These are phyloP conservation scores for Porphyra umbilicalis DNA, from an alignment of 31 red algal species.

Conservation along the genomic window DNA sequence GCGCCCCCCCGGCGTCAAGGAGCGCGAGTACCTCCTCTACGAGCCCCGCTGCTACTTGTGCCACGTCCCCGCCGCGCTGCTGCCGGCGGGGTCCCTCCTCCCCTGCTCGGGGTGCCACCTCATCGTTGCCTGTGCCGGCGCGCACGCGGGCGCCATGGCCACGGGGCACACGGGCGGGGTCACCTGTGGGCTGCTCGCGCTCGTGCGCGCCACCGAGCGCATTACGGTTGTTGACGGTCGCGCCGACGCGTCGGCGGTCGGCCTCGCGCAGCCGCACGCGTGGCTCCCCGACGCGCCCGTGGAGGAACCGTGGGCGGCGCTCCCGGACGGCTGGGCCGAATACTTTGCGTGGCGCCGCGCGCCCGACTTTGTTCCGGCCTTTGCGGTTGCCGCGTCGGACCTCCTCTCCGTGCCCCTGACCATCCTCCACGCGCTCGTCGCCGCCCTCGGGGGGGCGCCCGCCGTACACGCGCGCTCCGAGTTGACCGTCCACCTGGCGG, in stretches of 20 bases:
- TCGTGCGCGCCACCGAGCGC: neutral
- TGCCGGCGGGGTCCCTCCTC: neutral
- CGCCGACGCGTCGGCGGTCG: neutral
- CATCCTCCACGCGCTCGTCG: constrained; percentile 16
- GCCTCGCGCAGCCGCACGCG: neutral
- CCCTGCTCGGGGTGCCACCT: neutral
- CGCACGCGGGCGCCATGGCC: neutral
- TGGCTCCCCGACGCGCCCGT: neutral
- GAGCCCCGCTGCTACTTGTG: neutral
- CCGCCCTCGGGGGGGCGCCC: constrained; percentile 5
- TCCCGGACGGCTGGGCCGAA: neutral
- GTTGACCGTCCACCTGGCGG: constrained; percentile 1
- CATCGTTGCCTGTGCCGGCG: neutral
- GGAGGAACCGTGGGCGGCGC: neutral
- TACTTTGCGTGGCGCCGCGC: neutral
- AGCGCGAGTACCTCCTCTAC: neutral
- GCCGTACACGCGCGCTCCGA: constrained; percentile 5
- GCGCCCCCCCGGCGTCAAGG: neutral
- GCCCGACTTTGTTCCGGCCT: neutral
- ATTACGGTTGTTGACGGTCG: neutral
- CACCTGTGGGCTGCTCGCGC: neutral
- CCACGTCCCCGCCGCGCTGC: neutral
- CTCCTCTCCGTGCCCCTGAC: constrained; percentile 1
- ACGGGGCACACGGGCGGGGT: neutral
- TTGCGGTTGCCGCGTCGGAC: neutral